These are phyloP conservation scores for Aspergillus cejpii DNA, from an alignment of 2,329 filamentous ascomycete species.

Conservation along the genomic window DNA sequence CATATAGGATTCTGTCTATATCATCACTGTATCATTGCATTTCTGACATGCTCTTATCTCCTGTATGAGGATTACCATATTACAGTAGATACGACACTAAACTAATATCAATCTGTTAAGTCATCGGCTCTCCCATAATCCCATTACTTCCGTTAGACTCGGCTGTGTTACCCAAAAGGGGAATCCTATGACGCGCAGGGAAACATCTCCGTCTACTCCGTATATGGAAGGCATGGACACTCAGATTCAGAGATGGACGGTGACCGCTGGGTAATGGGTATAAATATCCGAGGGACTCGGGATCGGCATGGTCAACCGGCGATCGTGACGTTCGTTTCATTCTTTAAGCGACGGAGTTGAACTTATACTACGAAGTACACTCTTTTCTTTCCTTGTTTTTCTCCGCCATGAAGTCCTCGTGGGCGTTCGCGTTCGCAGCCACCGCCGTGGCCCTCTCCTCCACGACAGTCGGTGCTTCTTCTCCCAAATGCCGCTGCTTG, in stretches of 20 bases:
- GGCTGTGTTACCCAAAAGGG: neutral
- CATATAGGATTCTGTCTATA: too few species aligned
- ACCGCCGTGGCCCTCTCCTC: constrained; percentile 13
- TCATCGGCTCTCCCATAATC: too few species aligned
- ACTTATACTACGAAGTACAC: too few species aligned
- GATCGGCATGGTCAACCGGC: constrained; percentile 6
- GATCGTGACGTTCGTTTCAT: neutral
- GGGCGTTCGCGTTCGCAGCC: constrained; percentile 12
- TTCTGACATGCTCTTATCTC: too few species aligned
- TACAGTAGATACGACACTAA: too few species aligned
- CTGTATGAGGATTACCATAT: too few species aligned
- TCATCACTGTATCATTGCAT: too few species aligned
- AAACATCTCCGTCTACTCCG: neutral
- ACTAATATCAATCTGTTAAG: neutral
- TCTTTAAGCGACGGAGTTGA: too few species aligned
- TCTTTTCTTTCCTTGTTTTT: constrained; percentile 3
- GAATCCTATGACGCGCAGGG: neutral
- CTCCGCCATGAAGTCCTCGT: constrained; percentile 22
- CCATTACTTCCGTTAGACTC: neutral
- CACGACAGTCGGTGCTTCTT: constrained; percentile 3
- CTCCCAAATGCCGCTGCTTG: constrained; percentile 20
- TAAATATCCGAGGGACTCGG: neutral
- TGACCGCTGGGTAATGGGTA: too few species aligned
- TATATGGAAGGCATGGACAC: too few species aligned
- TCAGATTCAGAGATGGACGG: too few species aligned